Conservation (phyloP, 148 eudicot species). For the Agrostemma githago region DNA sequence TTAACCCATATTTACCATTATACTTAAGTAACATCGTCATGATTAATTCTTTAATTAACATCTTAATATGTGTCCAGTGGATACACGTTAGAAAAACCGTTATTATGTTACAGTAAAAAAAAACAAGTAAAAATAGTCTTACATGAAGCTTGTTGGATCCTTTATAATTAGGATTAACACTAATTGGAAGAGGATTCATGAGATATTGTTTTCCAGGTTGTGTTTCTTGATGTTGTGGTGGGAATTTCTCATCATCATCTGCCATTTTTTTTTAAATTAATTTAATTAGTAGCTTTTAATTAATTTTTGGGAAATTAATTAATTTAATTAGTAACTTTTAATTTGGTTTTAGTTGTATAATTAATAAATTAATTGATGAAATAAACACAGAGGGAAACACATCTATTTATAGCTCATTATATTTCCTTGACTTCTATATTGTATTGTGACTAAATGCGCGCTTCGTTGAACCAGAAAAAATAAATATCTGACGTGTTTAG, state of each 20-base stretch:
- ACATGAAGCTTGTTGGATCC: constrained; percentile 33
- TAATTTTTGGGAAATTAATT: too few species aligned
- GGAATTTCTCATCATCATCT: constrained; percentile 10
- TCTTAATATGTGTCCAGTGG: too few species aligned
- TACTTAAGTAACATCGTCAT: too few species aligned
- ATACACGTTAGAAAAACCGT: too few species aligned
- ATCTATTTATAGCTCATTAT: not conserved
- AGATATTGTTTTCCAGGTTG: constrained; percentile 22
- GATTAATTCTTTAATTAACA: too few species aligned
- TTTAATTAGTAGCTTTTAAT: not conserved
- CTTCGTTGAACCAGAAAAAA: too few species aligned
- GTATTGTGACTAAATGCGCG: too few species aligned
- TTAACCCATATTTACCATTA: too few species aligned
- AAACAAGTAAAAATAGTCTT: not conserved
- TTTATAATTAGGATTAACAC: constrained; percentile 20
- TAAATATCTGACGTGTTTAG: not conserved
- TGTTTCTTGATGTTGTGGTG: constrained; percentile 22
- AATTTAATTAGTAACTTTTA: too few species aligned
- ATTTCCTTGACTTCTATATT: too few species aligned
- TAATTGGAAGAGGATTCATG: constrained; percentile 21
- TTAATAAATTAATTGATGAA: too few species aligned
- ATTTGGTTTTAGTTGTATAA: not conserved
- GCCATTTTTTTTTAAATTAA: not conserved
- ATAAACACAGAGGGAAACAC: not conserved
- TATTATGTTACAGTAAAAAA: too few species aligned